These are phyloP conservation scores for Suhomyces sp. DNA, from an alignment of 805 yeast genomes.

Conservation along the genomic window DNA sequence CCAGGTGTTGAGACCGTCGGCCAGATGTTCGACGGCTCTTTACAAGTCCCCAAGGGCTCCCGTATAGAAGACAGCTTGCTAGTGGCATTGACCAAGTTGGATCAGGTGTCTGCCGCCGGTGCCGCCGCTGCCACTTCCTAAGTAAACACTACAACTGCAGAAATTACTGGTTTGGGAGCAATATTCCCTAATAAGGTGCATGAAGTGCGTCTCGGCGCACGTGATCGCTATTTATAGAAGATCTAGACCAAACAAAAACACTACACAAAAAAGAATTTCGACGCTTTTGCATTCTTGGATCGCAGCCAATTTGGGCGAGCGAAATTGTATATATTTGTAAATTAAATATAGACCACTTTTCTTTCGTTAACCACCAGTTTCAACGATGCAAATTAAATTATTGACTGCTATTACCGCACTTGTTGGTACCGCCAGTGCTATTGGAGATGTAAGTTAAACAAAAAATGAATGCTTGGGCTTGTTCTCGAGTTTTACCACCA, in stretches of 20 bases:
- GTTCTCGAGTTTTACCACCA: background rate
- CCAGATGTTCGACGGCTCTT: constrained; percentile 67
- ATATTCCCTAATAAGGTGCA: background rate
- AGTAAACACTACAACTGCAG: background rate
- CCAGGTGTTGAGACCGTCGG: constrained; percentile 53
- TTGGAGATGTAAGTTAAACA: constrained; percentile 48
- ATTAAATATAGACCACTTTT: background rate
- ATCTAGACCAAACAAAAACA: constrained; percentile 4
- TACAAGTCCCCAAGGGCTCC: constrained; percentile 51
- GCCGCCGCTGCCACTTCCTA: background rate
- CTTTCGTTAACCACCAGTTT: background rate
- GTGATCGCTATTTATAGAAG: constrained; percentile 2
- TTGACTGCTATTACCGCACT: constrained; percentile 49
- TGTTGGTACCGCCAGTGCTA: constrained; percentile 50
- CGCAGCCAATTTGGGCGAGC: constrained; percentile 1
- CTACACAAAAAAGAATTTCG: constrained; percentile 3
- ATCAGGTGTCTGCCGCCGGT: background rate
- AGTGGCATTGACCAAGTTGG: constrained; percentile 47
- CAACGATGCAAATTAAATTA: constrained; percentile 38
- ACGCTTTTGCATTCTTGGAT: background rate
- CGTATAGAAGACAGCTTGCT: constrained; percentile 70
- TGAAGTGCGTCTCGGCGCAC: background rate
- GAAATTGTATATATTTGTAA: background rate
- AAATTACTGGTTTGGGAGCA: background rate
- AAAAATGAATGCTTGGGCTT: background rate